A percentile compares a stretch with the other conserved stretches of the same genome.
Conservation (phyloP, 441 rosid species). For the Geranium incanum region DNA sequence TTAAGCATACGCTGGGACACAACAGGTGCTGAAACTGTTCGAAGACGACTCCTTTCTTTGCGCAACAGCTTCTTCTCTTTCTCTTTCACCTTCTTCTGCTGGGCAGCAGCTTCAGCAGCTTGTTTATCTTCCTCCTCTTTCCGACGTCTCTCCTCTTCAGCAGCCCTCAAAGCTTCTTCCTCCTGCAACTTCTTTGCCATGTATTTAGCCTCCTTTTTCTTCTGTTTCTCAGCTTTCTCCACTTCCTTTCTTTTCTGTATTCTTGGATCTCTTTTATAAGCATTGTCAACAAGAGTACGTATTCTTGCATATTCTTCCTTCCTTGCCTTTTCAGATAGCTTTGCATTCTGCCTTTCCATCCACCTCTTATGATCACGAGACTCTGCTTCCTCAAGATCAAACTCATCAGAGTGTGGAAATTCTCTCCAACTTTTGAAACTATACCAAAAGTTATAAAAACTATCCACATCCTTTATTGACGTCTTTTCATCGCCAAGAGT, state of each 20-base stretch:
- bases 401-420: slow-evolving; percentile 95
- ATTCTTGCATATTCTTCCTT: slow-evolving; percentile 87
- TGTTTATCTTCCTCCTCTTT: slow-evolving; percentile 73
- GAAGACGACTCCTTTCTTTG: slow-evolving; percentile 79
- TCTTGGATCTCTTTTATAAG: slow-evolving; percentile 84
- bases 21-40: slow-evolving; percentile 61
- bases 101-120: slow-evolving; percentile 80
- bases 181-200: slow-evolving; percentile 78
- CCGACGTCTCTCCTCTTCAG: slow-evolving; percentile 65
- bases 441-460: slow-evolving; percentile 87
- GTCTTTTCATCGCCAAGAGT: slow-evolving; percentile 66
- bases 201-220: slow-evolving; percentile 72
- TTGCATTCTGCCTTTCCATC: slow-evolving; percentile 98
- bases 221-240: slow-evolving; percentile 80
- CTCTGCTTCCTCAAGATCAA: slow-evolving; percentile 88
- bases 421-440: slow-evolving; percentile 93
- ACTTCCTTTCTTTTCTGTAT: slow-evolving; percentile 73
- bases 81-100: slow-evolving; percentile 76
- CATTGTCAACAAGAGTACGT: slow-evolving; percentile 80
- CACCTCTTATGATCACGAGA: slow-evolving; percentile 96
- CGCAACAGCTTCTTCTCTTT: slow-evolving; percentile 89
- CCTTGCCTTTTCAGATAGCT: slow-evolving; percentile 72
- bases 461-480: slow-evolving; percentile 61
- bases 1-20: slow-evolving; percentile 50
- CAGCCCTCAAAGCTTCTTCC: slow-evolving; percentile 82